Conservation (phyloP, 2,329 filamentous ascomycete genomes). For the Alternaria sp. region DNA sequence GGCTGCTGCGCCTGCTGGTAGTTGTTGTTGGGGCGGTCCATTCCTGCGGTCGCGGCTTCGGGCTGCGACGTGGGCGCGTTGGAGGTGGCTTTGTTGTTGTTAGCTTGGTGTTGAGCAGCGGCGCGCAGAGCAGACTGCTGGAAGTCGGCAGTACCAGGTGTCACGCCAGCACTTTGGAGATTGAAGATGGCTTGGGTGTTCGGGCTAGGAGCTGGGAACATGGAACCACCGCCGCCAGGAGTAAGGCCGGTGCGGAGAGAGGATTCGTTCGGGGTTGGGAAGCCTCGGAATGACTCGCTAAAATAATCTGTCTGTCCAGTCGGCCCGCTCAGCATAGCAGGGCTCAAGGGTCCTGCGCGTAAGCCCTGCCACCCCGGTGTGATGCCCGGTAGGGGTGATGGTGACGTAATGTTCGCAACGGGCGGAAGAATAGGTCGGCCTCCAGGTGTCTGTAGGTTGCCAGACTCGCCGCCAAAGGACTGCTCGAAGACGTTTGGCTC, state of each 20-base stretch:
- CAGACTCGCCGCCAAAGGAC: conserved; percentile 70
- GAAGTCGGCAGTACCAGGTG: conserved; percentile 90
- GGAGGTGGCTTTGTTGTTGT: conserved; percentile 52
- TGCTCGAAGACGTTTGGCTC: conserved; percentile 98
- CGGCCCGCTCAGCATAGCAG: conserved; percentile 93
- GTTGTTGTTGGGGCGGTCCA: conserved; percentile 66
- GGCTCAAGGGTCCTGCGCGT: conserved; percentile 90
- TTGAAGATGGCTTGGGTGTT: conserved; percentile 84
- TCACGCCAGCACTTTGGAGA: conserved; percentile 80
- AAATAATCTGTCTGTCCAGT: conserved; percentile 81
- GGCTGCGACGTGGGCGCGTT: conserved; percentile 54
- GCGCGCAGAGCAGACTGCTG: conserved; percentile 90
- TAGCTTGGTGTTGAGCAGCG: conserved; percentile 57
- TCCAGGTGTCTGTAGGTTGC: conserved; percentile 71
- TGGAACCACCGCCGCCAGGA: conserved; percentile 92
- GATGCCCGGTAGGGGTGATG: conserved; percentile 76
- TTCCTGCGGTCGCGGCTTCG: conserved; percentile 49
- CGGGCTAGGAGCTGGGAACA: conserved; percentile 92
- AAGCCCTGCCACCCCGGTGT: conserved; percentile 87
- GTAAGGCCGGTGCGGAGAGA: conserved; percentile 89
- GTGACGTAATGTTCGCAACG: conserved; percentile 89
- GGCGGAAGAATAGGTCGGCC: conserved; percentile 82
- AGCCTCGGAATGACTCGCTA: conserved; percentile 80
- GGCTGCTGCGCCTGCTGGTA: conserved; percentile 51
- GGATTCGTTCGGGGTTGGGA: conserved; percentile 96